Evolutionary conservation across 257 asterid species (phyloP), one percentile per base, ranked within the genome.

Genomic region (Penstemon davidsonii): DNA sequence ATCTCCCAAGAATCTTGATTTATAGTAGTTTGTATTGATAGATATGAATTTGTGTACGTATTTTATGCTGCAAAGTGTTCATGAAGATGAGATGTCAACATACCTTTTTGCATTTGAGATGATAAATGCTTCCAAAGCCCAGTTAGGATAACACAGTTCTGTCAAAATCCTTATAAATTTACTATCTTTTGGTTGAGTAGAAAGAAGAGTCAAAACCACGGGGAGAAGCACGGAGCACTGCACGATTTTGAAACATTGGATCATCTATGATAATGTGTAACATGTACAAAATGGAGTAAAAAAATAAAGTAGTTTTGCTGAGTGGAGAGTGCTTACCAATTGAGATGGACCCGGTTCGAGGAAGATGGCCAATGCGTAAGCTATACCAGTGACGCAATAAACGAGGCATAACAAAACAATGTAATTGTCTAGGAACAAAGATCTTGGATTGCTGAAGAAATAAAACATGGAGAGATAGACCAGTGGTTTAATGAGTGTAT

Each of bases 211-310:
- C 78, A 92, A 80, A 74, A 92, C 89, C 54, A 92, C 98, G 3
- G 97, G 98, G 53, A 92, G 87, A 82, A 92, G 84, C 6, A 88
- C 98, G 5, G 96, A 90, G 75, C 95, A 90, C 98, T 92, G 90
- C 87, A 76, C 12, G 57, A 58, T 11, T 55, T 47, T 49, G 39
- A 70, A 62, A 39, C 15, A 64, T 53, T 9, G 18, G 36, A 51
- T 73, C 55, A 71, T 64, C 37, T 10, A 36, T 43, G 64, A 69
- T 13, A 37, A 58, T 5, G 12, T 13, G 50, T 10, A 62, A 55
- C 44, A 43, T 46, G 12, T 45, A 70, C 45, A 64, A 46, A 41
- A 8, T 3, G 25, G 44, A 61, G 47, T 44, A 43, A 66, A n/a
- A 15, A 19, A 69, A 64, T 49, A 40, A 8, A 69, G 7, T 3